phyloP scores from a whole-genome alignment of 352 stramenopile species.

The Globisporangium cederbergense region DNA sequence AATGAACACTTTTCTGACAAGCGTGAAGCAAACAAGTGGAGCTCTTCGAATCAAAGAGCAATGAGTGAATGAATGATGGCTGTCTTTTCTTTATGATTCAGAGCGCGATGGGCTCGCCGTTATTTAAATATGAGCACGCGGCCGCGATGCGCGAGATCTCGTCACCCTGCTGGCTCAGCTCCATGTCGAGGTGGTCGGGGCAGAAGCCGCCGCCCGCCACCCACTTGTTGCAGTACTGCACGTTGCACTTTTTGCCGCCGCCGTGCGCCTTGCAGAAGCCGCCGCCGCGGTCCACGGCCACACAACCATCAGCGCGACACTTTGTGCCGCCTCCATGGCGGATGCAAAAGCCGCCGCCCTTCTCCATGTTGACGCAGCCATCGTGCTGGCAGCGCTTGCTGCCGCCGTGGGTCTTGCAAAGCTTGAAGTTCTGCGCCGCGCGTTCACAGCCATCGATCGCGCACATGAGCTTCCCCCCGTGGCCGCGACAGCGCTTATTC shows the following conservation, averaged over 20 bases:
- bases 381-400: slow-evolving; percentile 64
- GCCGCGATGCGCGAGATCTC: slow-evolving; percentile 55
- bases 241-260: slow-evolving; percentile 75
- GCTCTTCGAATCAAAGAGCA: neutral
- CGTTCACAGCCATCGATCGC: slow-evolving; percentile 75
- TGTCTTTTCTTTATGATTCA: slow-evolving; percentile 16
- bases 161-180: slow-evolving; percentile 48
- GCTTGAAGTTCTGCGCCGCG: slow-evolving; percentile 73
- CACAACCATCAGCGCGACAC: slow-evolving; percentile 64
- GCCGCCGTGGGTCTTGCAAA: slow-evolving; percentile 84
- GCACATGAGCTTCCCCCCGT: slow-evolving; percentile 80
- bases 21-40: neutral
- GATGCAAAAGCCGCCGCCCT: slow-evolving; percentile 82
- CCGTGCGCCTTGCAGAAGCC: slow-evolving; percentile 85
- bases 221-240: slow-evolving; percentile 74
- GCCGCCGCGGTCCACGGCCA: slow-evolving; percentile 66
- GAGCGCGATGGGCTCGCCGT: slow-evolving; percentile 55
- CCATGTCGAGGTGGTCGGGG: slow-evolving; percentile 56
- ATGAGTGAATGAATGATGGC: neutral
- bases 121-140: slow-evolving; percentile 68
- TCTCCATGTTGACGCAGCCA: slow-evolving; percentile 82
- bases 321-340: slow-evolving; percentile 78
- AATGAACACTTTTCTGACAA: neutral
- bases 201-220: slow-evolving; percentile 78
- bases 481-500: slow-evolving; percentile 79